Evolutionary conservation across 2,329 filamentous ascomycete genomes (phyloP).

Genomic region (Monosporascus sp.): DNA sequence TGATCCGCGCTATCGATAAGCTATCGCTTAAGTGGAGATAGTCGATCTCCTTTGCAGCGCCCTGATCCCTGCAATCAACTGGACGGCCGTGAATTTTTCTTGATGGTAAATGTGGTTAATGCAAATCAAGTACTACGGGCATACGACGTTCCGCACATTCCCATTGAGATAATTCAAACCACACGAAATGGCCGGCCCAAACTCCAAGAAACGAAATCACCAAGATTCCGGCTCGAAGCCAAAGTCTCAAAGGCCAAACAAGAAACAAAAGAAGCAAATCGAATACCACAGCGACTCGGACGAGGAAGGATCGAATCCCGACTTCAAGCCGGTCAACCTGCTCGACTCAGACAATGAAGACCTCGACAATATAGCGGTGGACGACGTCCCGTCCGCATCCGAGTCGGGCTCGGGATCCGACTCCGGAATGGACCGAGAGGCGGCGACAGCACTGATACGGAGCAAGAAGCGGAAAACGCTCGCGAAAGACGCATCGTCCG

Average conservation of each 20-base stretch:
- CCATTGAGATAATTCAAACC: not conserved
- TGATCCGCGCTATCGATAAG: not conserved
- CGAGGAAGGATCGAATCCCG: conserved; percentile 31
- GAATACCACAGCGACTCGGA: conserved; percentile 51
- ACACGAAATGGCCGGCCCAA: conserved; percentile 18
- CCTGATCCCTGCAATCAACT: not conserved
- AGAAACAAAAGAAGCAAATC: conserved; percentile 44
- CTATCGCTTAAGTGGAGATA: not conserved
- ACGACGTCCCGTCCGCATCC: conserved; percentile 37
- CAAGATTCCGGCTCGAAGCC: conserved; percentile 20
- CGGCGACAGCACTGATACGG: conserved; percentile 14
- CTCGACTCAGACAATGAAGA: conserved; percentile 54
- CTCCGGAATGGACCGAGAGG: conserved; percentile 28
- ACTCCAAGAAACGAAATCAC: conserved; percentile 22
- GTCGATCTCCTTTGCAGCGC: not conserved
- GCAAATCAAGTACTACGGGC: too few species aligned
- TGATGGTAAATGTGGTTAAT: not conserved
- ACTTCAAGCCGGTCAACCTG: conserved; percentile 47
- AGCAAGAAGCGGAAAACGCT: conserved; percentile 14
- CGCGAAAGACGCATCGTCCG: conserved; percentile 16
- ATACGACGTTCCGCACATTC: not conserved
- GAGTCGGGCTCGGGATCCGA: conserved; percentile 25
- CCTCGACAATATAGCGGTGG: conserved; percentile 46
- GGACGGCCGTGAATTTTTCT: not conserved
- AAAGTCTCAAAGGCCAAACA: conserved; percentile 36